Conservation (phyloP, 202 grass and related monocot genomes). For the Zizania palustris region DNA sequence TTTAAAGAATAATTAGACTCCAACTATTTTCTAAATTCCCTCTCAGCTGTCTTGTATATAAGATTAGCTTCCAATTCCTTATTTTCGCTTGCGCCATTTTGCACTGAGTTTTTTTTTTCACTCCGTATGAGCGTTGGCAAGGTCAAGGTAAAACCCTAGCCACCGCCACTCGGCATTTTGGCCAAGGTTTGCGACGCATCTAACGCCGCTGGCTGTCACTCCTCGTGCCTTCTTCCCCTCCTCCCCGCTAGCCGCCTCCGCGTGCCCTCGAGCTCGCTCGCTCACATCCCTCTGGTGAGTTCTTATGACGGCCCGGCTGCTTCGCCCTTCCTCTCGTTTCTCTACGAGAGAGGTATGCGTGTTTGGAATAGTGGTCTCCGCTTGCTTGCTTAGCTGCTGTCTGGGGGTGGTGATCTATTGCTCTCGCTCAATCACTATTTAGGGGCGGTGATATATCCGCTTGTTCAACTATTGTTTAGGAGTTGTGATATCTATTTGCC, state of each 20-base stretch:
- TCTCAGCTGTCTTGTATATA: too few species aligned
- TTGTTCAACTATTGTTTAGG: background rate
- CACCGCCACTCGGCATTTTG: background rate
- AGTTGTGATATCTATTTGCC: background rate
- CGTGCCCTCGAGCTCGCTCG: background rate
- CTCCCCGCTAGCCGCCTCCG: background rate
- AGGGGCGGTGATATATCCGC: background rate
- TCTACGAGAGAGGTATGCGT: background rate
- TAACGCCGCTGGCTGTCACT: background rate
- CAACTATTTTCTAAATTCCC: too few species aligned
- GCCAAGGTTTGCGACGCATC: background rate
- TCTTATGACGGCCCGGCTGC: background rate
- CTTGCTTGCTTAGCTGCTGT: background rate
- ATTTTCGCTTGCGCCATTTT: too few species aligned
- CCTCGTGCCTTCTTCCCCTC: too few species aligned
- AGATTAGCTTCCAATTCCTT: too few species aligned
- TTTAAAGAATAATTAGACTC: too few species aligned
- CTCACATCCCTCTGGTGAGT: background rate
- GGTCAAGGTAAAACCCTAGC: background rate
- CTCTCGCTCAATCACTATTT: background rate
- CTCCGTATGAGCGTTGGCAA: too few species aligned
- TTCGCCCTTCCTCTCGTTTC: background rate
- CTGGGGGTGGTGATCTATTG: background rate
- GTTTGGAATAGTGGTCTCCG: background rate
- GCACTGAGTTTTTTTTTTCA: too few species aligned